Percentiles rank a stretch among this genome's conserved stretches.
Conservation (phyloP, 805 yeast species). For the Ogataea kodamae region DNA sequence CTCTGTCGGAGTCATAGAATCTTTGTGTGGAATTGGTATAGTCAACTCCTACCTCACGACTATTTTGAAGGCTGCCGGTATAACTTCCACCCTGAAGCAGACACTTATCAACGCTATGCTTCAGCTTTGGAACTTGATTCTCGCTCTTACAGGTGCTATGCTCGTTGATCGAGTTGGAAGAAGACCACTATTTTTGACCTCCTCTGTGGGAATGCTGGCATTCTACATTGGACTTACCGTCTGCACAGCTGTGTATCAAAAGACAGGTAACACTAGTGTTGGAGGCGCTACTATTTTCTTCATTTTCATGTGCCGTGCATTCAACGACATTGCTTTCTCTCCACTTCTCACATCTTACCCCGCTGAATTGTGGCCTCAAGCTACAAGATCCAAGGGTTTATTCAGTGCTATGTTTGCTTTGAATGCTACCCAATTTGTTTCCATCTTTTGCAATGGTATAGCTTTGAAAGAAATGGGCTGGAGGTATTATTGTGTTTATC, state of each 20-base stretch:
- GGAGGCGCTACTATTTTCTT: conserved; percentile 19
- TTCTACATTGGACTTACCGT: conserved; percentile 42
- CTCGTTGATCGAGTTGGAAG: conserved; percentile 34
- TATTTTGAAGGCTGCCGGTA: conserved; percentile 52
- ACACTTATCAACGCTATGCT: conserved; percentile 48
- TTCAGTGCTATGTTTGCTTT: conserved; percentile 29
- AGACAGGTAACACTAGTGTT: conserved; percentile 5
- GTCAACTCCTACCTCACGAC: conserved; percentile 41
- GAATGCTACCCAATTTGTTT: conserved; percentile 18
- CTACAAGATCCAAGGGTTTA: conserved; percentile 63
- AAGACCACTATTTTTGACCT: conserved; percentile 35
- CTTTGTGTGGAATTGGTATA: conserved; percentile 44
- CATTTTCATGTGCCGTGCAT: conserved; percentile 30
- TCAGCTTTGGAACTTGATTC: conserved; percentile 42
- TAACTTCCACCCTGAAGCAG: conserved; percentile 42
- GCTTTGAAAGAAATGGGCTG: conserved; percentile 37
- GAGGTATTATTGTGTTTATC: conserved; percentile 36
- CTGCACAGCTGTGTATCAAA: conserved; percentile 37
- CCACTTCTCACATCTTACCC: conserved; percentile 44
- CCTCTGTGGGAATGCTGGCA: conserved; percentile 35
- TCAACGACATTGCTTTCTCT: conserved; percentile 41
- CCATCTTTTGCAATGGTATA: conserved; percentile 30
- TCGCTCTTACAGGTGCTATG: conserved; percentile 30
- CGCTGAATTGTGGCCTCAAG: conserved; percentile 49
- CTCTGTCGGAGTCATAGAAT: conserved; percentile 33